Percentiles rank a stretch among this genome's conserved stretches.
phyloP scores from a whole-genome alignment of 176 grass and related monocot species.

The Triticum dicoccoides region DNA sequence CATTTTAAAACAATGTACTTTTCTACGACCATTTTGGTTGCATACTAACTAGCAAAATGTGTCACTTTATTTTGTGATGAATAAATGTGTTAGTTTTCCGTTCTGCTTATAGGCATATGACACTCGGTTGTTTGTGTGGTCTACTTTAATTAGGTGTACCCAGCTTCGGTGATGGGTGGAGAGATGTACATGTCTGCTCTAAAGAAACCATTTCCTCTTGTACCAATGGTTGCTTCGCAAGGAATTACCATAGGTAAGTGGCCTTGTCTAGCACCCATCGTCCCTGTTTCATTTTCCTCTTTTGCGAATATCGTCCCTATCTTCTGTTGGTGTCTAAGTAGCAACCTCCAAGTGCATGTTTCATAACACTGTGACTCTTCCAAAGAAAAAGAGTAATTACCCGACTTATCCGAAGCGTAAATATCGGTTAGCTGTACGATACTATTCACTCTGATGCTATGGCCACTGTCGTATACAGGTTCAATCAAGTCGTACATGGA shows the following conservation, averaged over 20 bases:
- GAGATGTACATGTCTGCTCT: constrained; percentile 73
- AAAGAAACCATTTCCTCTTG: constrained; percentile 80
- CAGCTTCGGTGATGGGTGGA: constrained; percentile 81
- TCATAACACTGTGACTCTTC: neutral
- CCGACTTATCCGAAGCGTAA: neutral
- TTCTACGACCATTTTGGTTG: neutral
- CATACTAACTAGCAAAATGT: neutral
- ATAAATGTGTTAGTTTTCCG: neutral
- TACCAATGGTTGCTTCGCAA: constrained; percentile 94
- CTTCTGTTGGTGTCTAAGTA: neutral
- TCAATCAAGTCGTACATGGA: constrained; percentile 60
- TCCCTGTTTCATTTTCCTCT: too few relatives aligned
- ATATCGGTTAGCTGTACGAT: neutral
- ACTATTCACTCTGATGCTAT: neutral
- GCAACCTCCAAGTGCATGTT: neutral
- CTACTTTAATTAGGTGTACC: constrained; percentile 63
- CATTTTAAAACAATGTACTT: neutral
- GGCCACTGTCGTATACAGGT: constrained; percentile 28
- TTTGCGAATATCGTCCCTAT: neutral
- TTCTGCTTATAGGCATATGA: constrained; percentile 3
- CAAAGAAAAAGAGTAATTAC: neutral
- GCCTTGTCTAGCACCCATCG: neutral
- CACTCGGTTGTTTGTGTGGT: neutral
- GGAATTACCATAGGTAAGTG: constrained; percentile 63
- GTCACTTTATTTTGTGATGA: neutral